Conservation (phyloP, 352 stramenopile genomes). For the Globisporangium lucens region DNA sequence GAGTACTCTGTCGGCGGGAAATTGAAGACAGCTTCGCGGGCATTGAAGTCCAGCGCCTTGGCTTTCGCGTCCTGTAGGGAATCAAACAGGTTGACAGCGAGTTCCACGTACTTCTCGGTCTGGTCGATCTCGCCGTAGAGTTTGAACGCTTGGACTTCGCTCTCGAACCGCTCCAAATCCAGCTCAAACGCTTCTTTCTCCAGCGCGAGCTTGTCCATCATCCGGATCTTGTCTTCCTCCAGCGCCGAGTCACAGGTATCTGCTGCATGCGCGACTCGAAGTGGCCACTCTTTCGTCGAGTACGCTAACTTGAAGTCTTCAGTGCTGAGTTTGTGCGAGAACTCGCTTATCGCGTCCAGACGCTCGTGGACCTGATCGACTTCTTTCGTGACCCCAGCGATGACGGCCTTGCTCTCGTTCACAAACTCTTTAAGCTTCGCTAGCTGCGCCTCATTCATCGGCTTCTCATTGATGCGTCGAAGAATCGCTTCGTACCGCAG, state of each 20-base stretch:
- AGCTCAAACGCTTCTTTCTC: slow-evolving; percentile 89
- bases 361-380: slow-evolving; percentile 71
- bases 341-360: slow-evolving; percentile 77
- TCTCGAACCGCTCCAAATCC: slow-evolving; percentile 87
- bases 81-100: slow-evolving; percentile 86
- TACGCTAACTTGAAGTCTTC: slow-evolving; percentile 90
- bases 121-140: slow-evolving; percentile 85
- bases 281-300: slow-evolving; percentile 86
- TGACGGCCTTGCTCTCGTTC: slow-evolving; percentile 71
- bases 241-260: slow-evolving; percentile 86
- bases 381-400: slow-evolving; percentile 72
- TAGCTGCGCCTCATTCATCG: slow-evolving; percentile 90
- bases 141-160: slow-evolving; percentile 85
- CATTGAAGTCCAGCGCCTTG: slow-evolving; percentile 91
- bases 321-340: slow-evolving; percentile 78
- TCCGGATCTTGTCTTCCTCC: slow-evolving; percentile 90
- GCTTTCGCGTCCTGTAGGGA: slow-evolving; percentile 88
- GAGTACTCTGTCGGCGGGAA: slow-evolving; percentile 92
- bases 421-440: slow-evolving; percentile 90
- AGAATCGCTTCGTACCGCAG: slow-evolving; percentile 88
- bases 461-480: slow-evolving; percentile 88
- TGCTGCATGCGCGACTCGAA: slow-evolving; percentile 73
- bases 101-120: slow-evolving; percentile 89
- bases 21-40: slow-evolving; percentile 90
- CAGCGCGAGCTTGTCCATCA: slow-evolving; percentile 92